These are phyloP conservation scores for sorghum (Sorghum bicolor) DNA, from an alignment of 176 grass and related monocot genomes.

Conservation along the genomic window Sorghum_bicolor_NCBIv3 NC_012876.2:31790001-31790500, in stretches of 20 bases:
- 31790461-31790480: too few species aligned
- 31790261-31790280: background rate
- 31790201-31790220: background rate
- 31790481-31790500: too few species aligned
- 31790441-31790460: too few species aligned
- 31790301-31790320: background rate
- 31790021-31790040: constrained; percentile 80
- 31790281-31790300: background rate
- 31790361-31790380: too few species aligned
- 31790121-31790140: background rate
- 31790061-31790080: constrained; percentile 75
- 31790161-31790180: background rate
- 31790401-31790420: too few species aligned
- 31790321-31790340: too few species aligned
- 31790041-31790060: constrained; percentile 80
- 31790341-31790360: too few species aligned
- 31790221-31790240: background rate
- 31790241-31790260: background rate
- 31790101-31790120: constrained; percentile 59
- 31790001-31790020: constrained; percentile 50
- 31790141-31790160: background rate
- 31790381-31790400: background rate
- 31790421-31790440: too few species aligned
- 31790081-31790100: constrained; percentile 74
- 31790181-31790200: background rate